phyloP scores from a whole-genome alignment of 352 stramenopile species.

The Phytophthora brassicae region DNA sequence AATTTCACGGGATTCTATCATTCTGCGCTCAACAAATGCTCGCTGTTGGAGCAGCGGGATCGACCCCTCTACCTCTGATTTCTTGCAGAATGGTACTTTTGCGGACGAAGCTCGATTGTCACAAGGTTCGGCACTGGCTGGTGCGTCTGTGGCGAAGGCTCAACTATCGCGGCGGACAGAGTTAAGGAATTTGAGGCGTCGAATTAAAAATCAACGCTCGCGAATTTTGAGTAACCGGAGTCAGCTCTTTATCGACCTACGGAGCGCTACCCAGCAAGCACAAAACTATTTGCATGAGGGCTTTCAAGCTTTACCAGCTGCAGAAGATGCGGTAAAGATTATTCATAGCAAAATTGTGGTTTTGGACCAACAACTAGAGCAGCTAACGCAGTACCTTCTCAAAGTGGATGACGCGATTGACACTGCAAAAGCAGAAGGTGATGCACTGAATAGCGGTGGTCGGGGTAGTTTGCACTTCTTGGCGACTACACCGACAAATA shows the following conservation, averaged over 20 bases:
- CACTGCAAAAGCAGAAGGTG: conserved; percentile 55
- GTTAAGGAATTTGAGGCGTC: conserved; percentile 65
- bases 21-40: conserved; percentile 75
- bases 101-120: conserved; percentile 55
- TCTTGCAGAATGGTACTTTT: conserved; percentile 78
- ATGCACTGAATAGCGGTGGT: conserved; percentile 42
- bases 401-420: conserved; percentile 82
- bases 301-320: conserved; percentile 67
- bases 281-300: conserved; percentile 87
- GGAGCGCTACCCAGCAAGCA: conserved; percentile 76
- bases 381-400: conserved; percentile 56
- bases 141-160: conserved; percentile 48
- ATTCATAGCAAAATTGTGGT: conserved; percentile 81
- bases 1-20: conserved; percentile 73
- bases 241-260: conserved; percentile 81
- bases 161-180: conserved; percentile 66
- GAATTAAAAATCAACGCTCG: conserved; percentile 85
- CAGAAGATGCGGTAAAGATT: conserved; percentile 81
- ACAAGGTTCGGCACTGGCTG: conserved; percentile 37
- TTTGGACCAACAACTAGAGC: conserved; percentile 76
- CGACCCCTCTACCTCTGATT: conserved; percentile 63
- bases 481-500: conserved; percentile 31
- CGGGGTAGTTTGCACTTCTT: conserved; percentile 70
- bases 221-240: conserved; percentile 80
- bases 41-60: conserved; percentile 73